Conservation (phyloP, 2,329 filamentous ascomycete species). For the Penicillium glabrum region DNA sequence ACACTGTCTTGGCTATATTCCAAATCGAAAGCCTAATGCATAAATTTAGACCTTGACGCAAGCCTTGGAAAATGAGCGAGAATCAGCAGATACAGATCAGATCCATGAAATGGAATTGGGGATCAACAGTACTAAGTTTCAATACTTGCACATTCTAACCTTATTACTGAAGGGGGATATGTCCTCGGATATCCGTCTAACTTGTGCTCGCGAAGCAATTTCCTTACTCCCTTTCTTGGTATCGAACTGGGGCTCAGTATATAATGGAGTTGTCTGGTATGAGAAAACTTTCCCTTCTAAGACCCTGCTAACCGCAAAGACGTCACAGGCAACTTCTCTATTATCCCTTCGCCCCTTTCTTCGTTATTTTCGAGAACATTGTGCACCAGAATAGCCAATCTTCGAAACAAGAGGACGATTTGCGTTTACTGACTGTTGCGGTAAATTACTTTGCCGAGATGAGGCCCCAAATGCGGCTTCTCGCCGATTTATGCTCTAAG, state of each 20-base stretch:
- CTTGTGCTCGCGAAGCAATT: conserved; percentile 14
- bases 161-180: conserved; percentile 7
- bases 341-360: conserved; percentile 10
- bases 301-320: neutral
- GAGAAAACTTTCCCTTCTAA: neutral
- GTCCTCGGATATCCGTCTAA: neutral
- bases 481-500: neutral
- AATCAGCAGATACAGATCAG: neutral
- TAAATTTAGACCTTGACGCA: neutral
- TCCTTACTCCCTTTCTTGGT: conserved; percentile 9
- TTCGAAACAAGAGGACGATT: neutral
- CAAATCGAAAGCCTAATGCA: neutral
- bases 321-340: conserved; percentile 13
- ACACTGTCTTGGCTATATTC: neutral
- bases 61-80: neutral
- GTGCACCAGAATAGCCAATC: neutral
- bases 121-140: conserved; percentile 10
- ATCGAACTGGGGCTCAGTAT: conserved; percentile 16
- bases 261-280: conserved; percentile 18
- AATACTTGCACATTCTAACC: conserved; percentile 6
- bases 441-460: neutral
- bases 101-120: conserved; percentile 11
- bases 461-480: neutral
- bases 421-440: neutral
- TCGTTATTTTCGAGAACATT: conserved; percentile 11